Conservation (phyloP, 1,139 yeast genomes). For the Candida tetrigidarum region DNA sequence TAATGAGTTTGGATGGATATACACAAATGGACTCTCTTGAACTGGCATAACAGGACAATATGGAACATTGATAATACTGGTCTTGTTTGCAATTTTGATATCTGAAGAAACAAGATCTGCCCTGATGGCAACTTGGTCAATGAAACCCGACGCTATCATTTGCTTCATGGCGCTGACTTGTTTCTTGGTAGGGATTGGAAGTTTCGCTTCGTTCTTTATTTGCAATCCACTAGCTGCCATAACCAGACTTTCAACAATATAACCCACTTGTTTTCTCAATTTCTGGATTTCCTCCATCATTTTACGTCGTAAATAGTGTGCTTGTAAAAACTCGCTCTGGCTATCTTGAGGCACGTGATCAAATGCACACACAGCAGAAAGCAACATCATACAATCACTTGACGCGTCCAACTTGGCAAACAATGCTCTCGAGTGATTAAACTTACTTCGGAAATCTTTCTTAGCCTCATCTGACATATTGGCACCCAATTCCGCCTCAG, state of each 20-base stretch:
- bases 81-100: conserved; percentile 57
- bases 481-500: conserved; percentile 62
- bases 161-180: conserved; percentile 87
- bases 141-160: conserved; percentile 89
- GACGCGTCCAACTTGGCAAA: conserved; percentile 70
- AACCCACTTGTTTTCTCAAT: conserved; percentile 76
- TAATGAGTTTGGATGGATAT: conserved; percentile 79
- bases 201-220: conserved; percentile 43
- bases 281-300: conserved; percentile 85
- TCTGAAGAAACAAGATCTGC: conserved; percentile 78
- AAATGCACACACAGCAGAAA: conserved; percentile 87
- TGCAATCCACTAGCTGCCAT: conserved; percentile 58
- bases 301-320: conserved; percentile 69
- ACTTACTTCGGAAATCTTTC: conserved; percentile 48
- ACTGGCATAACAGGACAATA: conserved; percentile 72
- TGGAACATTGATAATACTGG: conserved; percentile 68
- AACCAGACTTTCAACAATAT: conserved; percentile 65
- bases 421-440: conserved; percentile 56
- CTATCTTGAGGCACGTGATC: conserved; percentile 69
- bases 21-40: conserved; percentile 58
- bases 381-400: conserved; percentile 74
- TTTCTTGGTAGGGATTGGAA: conserved; percentile 66
- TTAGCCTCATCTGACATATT: conserved; percentile 29
- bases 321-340: conserved; percentile 49
- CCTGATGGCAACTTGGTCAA: conserved; percentile 88